A percentile compares a stretch with the other conserved stretches of the same genome.
phyloP scores from a whole-genome alignment of 2,329 filamentous ascomycete species.

The Colletotrichum aenigma region DNA sequence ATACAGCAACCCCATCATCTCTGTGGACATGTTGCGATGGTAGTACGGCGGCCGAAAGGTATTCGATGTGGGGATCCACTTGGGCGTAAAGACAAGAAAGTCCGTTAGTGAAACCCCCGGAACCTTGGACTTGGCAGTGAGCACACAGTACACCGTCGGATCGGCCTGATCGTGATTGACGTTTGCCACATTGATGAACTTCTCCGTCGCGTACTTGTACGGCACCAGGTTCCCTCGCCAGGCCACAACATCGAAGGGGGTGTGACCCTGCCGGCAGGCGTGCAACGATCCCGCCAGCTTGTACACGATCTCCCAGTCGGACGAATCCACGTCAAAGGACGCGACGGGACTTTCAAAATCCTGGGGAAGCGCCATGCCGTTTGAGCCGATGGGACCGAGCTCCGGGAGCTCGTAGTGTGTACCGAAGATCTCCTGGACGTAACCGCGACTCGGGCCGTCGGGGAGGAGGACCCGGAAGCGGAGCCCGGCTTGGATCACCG shows the following conservation, averaged over 20 bases:
- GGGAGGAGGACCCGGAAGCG: conserved; percentile 60
- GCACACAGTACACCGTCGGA: conserved; percentile 64
- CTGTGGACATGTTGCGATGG: conserved; percentile 62
- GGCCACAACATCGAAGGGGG: background rate
- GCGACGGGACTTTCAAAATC: conserved; percentile 67
- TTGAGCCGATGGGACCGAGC: conserved; percentile 67
- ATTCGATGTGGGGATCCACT: conserved; percentile 62
- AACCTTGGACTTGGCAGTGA: conserved; percentile 59
- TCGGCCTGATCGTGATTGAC: conserved; percentile 64
- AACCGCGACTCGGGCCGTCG: conserved; percentile 59
- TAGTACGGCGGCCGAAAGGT: conserved; percentile 67
- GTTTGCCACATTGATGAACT: conserved; percentile 62
- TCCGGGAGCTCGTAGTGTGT: conserved; percentile 65
- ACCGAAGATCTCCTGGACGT: conserved; percentile 69
- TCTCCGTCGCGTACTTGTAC: conserved; percentile 52
- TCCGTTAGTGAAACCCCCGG: conserved; percentile 60
- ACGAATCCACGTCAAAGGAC: background rate
- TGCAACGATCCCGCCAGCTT: conserved; percentile 61
- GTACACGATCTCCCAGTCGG: background rate
- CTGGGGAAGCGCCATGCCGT: conserved; percentile 41
- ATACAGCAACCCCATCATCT: conserved; percentile 58
- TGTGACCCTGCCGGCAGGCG: conserved; percentile 57
- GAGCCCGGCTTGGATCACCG: conserved; percentile 45
- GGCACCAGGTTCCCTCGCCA: conserved; percentile 59
- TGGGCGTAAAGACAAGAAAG: conserved; percentile 67